Base-by-base conservation (phyloP, 805 yeast genomes). In the Saccharomycopsis fodiens region DNA sequence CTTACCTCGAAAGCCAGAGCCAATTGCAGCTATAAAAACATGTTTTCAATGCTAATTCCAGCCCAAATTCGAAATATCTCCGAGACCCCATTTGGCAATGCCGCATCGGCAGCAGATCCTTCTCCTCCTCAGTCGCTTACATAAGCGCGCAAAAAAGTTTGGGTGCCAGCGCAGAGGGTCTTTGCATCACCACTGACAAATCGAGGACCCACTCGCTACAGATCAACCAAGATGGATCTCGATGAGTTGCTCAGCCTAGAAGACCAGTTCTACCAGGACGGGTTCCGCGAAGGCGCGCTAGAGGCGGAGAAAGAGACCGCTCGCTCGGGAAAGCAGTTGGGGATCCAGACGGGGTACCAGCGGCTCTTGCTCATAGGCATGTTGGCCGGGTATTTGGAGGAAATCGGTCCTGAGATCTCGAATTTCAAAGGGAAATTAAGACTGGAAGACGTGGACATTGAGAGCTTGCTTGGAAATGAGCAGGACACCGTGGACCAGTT, bases 311-410 rank as follows among this genome's bases (percentile, higher is more conserved):
- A 15, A 10, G 51, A 46, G 21, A 50, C 53, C 22, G n/a, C n/a
- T n/a, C 35, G 23, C 10, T 35, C 48, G 2, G 53, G 53, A 2
- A 46, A 50, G 42, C 42, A 45, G 48, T 25, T 50, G 17, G 53
- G 53, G 10, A 50, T 50, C n/a, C 53, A 50, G 21, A 50, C 53
- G 4, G 53, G 51, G 10, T 50, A 43, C 39, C 53, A 50, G 35
- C 23, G 50, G 30, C 15, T 46, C 15, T 16, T 50, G 7, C 35
- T 43, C 15, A 30, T 50, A n/a, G 53, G 53, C 4, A 39, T 46
- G 41, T 30, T 50, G 16, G 13, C 30, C 16, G 51, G 48, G 15
- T 43, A 35, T 34, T 32, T 50, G 17, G 38, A 43, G 21, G 27
- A 29, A 13, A 41, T 46, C 4, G 13, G 31, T 12, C 37, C 34